phyloP scores from a whole-genome alignment of 2,329 filamentous ascomycete genomes.

The Exophiala oligosperma region DNA sequence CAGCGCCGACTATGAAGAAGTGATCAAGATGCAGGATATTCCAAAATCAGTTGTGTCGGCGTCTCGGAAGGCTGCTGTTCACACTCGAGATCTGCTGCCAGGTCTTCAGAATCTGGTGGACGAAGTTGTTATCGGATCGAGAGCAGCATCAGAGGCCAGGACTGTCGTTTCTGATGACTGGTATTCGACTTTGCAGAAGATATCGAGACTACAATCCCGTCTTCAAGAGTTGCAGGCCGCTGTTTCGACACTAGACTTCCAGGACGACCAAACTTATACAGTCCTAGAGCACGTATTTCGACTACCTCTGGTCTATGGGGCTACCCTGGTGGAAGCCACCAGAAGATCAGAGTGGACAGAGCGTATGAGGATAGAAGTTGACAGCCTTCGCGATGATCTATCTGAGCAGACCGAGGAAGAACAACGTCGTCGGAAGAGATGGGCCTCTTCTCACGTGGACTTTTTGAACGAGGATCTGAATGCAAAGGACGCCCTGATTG shows the following conservation, averaged over 20 bases:
- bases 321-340: slow-evolving; percentile 81
- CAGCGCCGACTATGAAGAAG: slow-evolving; percentile 77
- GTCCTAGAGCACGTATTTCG: slow-evolving; percentile 77
- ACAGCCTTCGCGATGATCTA: slow-evolving; percentile 88
- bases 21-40: slow-evolving; percentile 67
- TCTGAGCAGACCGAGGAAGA: slow-evolving; percentile 91
- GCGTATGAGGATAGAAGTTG: slow-evolving; percentile 84
- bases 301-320: slow-evolving; percentile 86
- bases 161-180: slow-evolving; percentile 53
- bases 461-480: slow-evolving; percentile 28
- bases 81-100: slow-evolving; percentile 64
- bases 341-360: slow-evolving; percentile 87
- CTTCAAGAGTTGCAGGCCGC: slow-evolving; percentile 71
- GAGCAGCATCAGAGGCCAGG: slow-evolving; percentile 67
- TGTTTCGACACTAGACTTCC: slow-evolving; percentile 69
- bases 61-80: slow-evolving; percentile 64
- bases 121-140: slow-evolving; percentile 56
- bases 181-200: slow-evolving; percentile 76
- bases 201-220: slow-evolving; percentile 75
- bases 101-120: slow-evolving; percentile 57
- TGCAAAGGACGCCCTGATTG: slow-evolving; percentile 62
- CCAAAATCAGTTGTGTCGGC: slow-evolving; percentile 63
- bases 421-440: slow-evolving; percentile 80
- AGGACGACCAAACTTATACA: slow-evolving; percentile 79
- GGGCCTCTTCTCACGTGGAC: slow-evolving; percentile 59